Conservation (phyloP, 1,139 yeast species). For the Protomyces lactucae-debilis region DNA sequence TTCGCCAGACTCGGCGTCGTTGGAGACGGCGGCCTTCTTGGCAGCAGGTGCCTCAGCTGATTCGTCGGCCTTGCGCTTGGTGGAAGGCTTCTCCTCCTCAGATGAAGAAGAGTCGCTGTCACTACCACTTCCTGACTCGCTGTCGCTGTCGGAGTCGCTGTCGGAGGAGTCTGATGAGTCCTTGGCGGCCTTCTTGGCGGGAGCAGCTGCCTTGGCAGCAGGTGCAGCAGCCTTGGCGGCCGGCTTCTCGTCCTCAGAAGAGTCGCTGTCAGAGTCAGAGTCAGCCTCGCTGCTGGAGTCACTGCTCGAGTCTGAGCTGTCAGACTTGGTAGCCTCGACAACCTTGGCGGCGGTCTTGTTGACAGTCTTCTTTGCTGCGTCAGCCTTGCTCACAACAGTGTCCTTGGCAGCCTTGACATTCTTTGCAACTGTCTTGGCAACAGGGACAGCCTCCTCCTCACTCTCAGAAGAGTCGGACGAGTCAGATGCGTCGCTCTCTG, state of each 20-base stretch:
- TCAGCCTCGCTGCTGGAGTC: conserved; percentile 28
- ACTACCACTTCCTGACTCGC: conserved; percentile 27
- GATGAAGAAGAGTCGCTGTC: conserved; percentile 32
- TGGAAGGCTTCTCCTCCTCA: conserved; percentile 29
- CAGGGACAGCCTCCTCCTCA: conserved; percentile 40
- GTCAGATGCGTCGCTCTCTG: conserved; percentile 21
- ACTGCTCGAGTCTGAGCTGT: conserved; percentile 25
- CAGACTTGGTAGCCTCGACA: conserved; percentile 31
- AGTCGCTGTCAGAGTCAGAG: conserved; percentile 40
- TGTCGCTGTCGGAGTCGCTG: conserved; percentile 5
- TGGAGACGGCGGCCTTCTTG: conserved; percentile 29
- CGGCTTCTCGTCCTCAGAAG: background rate
- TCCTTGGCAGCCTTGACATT: conserved; percentile 31
- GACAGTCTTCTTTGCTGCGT: conserved; percentile 26
- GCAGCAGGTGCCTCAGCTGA: conserved; percentile 38
- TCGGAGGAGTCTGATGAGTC: conserved; percentile 19
- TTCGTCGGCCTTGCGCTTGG: conserved; percentile 35
- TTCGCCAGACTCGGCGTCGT: conserved; percentile 29
- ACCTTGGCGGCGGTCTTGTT: conserved; percentile 30
- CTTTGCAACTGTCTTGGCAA: conserved; percentile 36
- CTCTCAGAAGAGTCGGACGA: conserved; percentile 27
- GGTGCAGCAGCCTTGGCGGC: conserved; percentile 1
- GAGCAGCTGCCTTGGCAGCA: conserved; percentile 6
- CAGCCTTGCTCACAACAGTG: conserved; percentile 34
- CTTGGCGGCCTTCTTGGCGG: conserved; percentile 15